Base-by-base conservation (phyloP, 2,329 filamentous ascomycete species). In the Alternaria triticina region DNA sequence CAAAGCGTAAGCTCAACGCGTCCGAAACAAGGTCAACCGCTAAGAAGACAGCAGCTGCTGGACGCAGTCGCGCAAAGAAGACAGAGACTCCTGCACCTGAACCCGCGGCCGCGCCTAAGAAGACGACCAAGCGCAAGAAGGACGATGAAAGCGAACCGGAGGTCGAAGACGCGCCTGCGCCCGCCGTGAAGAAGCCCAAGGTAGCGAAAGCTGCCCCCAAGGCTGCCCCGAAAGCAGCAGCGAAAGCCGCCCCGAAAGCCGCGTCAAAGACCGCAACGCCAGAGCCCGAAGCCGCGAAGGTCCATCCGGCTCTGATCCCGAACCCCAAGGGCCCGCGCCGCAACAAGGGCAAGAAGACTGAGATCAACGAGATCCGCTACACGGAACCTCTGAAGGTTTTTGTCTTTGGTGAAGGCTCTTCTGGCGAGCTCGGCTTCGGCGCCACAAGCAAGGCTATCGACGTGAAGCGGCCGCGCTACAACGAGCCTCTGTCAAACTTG, bases 351-450 rank as follows among this genome's bases (percentile, higher is more conserved):
- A 70, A 71, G 65, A 79, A 79, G 71, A 77, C 63, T 5, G 76
- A 86, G 63, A 88, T 92, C 81, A 94, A 93, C 78, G 77, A 86
- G 23, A 83, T 86, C 15, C 91, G 91, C 5, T 79, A 77, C 66
- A 87, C 84, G 0, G 80, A 88, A 68, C 82, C 84, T 25, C 85
- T 96, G 62, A 89, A 94, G 73, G 83, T 96, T 62, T 95, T 90
- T 74, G 91, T 94, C 56, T 95, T 93, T 72, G 93, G 93, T 56
- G 91, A 93, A 78, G 92, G 92, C 40, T 87, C 87, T 65, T 89
- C 89, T n/a, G 92, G 92, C 70, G 93, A 96, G 82, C 89, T 96
- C 47, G 93, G 92, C 40, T 87, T 96, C 17, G 93, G 93, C 40
- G 80, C 85, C 3, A 88, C 86, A 64, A 89, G 88, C 75, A 88